These are phyloP conservation scores for Metschnikowia colocasiae DNA, from an alignment of 805 yeast genomes.

Conservation along the genomic window DNA sequence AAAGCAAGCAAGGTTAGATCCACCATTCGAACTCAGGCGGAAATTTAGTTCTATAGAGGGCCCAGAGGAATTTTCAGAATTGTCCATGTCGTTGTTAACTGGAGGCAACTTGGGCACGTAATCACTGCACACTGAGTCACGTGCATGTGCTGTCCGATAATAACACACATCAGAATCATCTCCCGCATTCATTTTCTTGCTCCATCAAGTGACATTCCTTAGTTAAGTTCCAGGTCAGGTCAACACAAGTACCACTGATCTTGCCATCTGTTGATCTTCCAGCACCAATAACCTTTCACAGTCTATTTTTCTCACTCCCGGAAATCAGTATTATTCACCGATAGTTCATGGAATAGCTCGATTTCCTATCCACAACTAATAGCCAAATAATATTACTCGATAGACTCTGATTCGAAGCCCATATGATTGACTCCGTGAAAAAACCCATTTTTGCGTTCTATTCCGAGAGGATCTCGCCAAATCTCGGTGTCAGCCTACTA, in stretches of 20 bases:
- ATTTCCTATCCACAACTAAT: neutral
- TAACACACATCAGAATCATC: neutral
- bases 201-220: neutral
- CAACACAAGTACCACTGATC: neutral
- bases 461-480: slow-evolving; percentile 11
- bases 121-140: neutral
- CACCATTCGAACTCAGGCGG: too few species aligned
- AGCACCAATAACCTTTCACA: neutral
- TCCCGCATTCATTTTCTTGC: neutral
- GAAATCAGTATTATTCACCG: neutral
- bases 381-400: neutral
- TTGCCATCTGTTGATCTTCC: neutral
- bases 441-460: slow-evolving; percentile 3
- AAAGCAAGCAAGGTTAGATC: too few species aligned
- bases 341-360: neutral
- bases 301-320: neutral
- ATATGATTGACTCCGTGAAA: slow-evolving; percentile 3
- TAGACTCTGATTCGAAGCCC: too few species aligned
- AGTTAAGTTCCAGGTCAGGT: neutral
- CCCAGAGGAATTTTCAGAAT: too few species aligned
- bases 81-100: neutral
- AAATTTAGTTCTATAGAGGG: too few species aligned
- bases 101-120: neutral
- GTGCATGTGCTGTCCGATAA: neutral
- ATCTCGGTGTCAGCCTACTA: slow-evolving; percentile 53